Conservation (phyloP, 768 basidiomycete genomes). For the Termitomyces sp. region DNA sequence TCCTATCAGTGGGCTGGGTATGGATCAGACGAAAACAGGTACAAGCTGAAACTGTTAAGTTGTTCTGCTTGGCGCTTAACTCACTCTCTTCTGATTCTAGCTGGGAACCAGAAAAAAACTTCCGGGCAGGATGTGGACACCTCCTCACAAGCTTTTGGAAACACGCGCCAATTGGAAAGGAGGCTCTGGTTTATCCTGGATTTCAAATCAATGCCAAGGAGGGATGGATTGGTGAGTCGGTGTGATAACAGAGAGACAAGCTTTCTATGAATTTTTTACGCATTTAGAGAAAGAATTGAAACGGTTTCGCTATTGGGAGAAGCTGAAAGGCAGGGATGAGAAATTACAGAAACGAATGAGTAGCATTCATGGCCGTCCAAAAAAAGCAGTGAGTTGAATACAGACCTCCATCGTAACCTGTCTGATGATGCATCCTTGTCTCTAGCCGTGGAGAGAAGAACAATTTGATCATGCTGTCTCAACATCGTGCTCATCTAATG, state of each 20-base stretch:
- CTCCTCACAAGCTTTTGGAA: conserved; percentile 62
- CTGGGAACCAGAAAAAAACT: conserved; percentile 65
- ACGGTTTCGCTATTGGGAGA: not conserved
- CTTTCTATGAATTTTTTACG: not conserved
- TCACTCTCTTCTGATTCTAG: conserved; percentile 25
- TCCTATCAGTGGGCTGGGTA: not conserved
- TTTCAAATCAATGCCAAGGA: conserved; percentile 33
- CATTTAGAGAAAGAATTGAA: conserved; percentile 29
- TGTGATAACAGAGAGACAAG: conserved; percentile 2
- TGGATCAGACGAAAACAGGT: not conserved
- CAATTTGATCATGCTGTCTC: too few relatives aligned
- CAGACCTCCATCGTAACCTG: not conserved
- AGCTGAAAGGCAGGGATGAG: not conserved
- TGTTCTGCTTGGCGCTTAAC: not conserved
- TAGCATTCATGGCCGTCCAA: not conserved
- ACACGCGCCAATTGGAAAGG: conserved; percentile 40
- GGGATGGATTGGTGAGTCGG: conserved; percentile 53
- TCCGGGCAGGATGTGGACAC: conserved; percentile 45
- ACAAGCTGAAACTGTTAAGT: not conserved
- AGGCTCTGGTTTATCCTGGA: conserved; percentile 52
- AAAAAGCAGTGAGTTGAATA: not conserved
- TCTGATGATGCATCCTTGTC: not conserved
- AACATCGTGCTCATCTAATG: not conserved
- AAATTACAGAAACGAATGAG: not conserved
- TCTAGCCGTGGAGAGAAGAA: not conserved